A percentile compares a stretch with the other conserved stretches of the same genome.
Conservation (phyloP, 2,329 filamentous ascomycete species). For the Mycocentrospora acerina region DNA sequence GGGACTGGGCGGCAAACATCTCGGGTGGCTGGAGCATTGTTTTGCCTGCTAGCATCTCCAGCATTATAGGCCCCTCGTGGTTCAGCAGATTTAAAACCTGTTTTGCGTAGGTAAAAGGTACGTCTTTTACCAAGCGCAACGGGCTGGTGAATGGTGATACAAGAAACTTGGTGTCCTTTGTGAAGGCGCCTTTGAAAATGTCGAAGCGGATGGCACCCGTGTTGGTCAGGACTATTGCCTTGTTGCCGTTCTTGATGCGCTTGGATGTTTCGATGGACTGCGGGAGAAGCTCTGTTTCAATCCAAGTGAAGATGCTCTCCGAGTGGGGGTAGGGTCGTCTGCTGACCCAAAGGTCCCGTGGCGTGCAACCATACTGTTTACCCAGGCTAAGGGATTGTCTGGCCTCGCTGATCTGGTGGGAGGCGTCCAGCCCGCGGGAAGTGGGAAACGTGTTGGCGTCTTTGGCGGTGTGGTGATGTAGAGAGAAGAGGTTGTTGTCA, state of each 20-base stretch:
- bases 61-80: conserved; percentile 55
- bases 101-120: conserved; percentile 74
- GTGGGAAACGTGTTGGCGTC: conserved; percentile 75
- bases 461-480: conserved; percentile 76
- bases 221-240: conserved; percentile 77
- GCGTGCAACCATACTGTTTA: conserved; percentile 77
- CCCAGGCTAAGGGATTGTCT: conserved; percentile 73
- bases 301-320: conserved; percentile 78
- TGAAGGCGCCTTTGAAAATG: conserved; percentile 90
- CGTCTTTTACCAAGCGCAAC: conserved; percentile 74
- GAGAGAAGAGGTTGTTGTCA: conserved; percentile 86
- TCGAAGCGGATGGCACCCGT: conserved; percentile 93
- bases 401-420: conserved; percentile 66
- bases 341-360: conserved; percentile 77
- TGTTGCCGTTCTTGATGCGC: conserved; percentile 51
- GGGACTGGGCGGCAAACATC: conserved; percentile 37
- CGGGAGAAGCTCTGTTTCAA: conserved; percentile 74
- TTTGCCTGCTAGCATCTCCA: conserved; percentile 29
- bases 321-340: conserved; percentile 72
- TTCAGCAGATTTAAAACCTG: conserved; percentile 65
- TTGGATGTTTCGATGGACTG: conserved; percentile 56
- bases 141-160: conserved; percentile 85
- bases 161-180: conserved; percentile 80
- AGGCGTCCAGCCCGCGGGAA: conserved; percentile 70
- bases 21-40: conserved; percentile 49